Percentiles rank a stretch among this genome's conserved stretches.
Conservation (phyloP, 192 early-diverging fungal genomes). For the Entomortierella chlamydospora region DNA sequence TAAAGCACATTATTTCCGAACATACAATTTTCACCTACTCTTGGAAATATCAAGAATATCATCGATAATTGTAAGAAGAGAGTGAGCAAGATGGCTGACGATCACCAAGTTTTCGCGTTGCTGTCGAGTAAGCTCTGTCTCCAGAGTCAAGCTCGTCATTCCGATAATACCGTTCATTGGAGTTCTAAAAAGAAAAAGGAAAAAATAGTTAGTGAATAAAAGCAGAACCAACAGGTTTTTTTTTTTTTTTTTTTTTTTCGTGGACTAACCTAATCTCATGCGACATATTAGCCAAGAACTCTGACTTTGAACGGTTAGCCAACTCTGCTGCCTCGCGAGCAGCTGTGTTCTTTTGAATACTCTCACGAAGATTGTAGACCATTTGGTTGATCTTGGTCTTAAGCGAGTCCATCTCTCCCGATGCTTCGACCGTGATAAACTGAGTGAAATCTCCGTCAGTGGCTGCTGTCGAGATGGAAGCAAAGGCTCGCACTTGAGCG, state of each 20-base stretch:
- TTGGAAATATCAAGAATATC: slow-evolving; percentile 89
- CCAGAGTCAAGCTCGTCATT: slow-evolving; percentile 78
- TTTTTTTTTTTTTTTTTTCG: no score
- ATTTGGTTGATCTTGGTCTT: slow-evolving; percentile 89
- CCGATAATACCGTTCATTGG: slow-evolving; percentile 89
- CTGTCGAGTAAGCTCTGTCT: slow-evolving; percentile 81
- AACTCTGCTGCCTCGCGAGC: slow-evolving; percentile 86
- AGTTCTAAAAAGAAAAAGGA: slow-evolving; percentile 59
- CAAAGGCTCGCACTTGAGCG: slow-evolving; percentile 85
- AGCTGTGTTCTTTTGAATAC: slow-evolving; percentile 81
- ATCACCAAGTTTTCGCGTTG: slow-evolving; percentile 87
- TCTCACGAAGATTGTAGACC: slow-evolving; percentile 80
- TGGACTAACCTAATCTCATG: slow-evolving; percentile 55
- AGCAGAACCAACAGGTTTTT: not conserved
- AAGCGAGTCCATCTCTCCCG: slow-evolving; percentile 87
- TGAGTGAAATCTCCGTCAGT: slow-evolving; percentile 77
- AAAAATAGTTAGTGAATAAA: not conserved
- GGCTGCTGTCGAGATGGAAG: slow-evolving; percentile 78
- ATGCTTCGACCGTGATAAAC: slow-evolving; percentile 81
- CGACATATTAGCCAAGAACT: slow-evolving; percentile 76
- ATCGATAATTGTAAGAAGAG: slow-evolving; percentile 82
- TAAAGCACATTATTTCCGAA: not conserved
- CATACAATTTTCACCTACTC: slow-evolving; percentile 58
- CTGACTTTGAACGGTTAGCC: slow-evolving; percentile 83
- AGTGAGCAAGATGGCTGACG: slow-evolving; percentile 77